Evolutionary conservation across 2,329 filamentous ascomycete species (phyloP), one percentile per base, ranked within the genome.

Genomic region (Bertia moriformis): DNA sequence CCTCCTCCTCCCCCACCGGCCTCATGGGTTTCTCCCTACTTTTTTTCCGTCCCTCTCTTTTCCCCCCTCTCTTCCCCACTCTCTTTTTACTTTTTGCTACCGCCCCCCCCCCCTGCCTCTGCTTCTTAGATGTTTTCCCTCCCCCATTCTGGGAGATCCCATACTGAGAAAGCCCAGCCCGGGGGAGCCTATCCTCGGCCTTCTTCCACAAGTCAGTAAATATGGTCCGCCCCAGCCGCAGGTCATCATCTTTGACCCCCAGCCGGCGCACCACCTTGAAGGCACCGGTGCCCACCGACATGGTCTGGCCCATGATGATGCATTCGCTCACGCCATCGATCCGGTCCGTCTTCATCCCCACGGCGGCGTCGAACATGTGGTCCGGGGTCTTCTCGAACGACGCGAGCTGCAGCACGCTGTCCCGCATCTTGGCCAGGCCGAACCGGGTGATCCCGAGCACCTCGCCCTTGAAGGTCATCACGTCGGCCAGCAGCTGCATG

Each of bases 381-480:
- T 98, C 91, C 0, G 91, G 87, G 37, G 91, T 98, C 71, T 96
- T 96, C 61, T 98, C 91, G 54, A 98, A 98, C 14, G 82, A 89
- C 0, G 91, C 91, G 12, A 98, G 71, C 59, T 98, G 91, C 41
- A 98, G 65, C 12, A 96, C 91, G 14, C 76, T 84, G 57, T 98
- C 91, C 39, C 91, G 72, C 82, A 94, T 96, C 67, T 96, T 96
- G 42, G 87, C 83, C 18, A 98, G 69, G 38, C 91, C 91, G 58
- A 96, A 96, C 19, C 91, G 81, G 2, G 91, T 98, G 55, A 98
- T 98, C 38, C 91, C 91, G 14, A 95, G 71, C 0, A 98, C 84
- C 49, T 96, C 89, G 38, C 91, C 91, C 65, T 95, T 96, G 70
- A 89, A 96, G 1, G 91, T 96, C 91, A 98, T 98, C 40, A 95